A percentile compares a stretch with the other conserved stretches of the same genome.
These are phyloP conservation scores for Phytophthora brassicae DNA, from an alignment of 352 stramenopile species.

Conservation along the genomic window DNA sequence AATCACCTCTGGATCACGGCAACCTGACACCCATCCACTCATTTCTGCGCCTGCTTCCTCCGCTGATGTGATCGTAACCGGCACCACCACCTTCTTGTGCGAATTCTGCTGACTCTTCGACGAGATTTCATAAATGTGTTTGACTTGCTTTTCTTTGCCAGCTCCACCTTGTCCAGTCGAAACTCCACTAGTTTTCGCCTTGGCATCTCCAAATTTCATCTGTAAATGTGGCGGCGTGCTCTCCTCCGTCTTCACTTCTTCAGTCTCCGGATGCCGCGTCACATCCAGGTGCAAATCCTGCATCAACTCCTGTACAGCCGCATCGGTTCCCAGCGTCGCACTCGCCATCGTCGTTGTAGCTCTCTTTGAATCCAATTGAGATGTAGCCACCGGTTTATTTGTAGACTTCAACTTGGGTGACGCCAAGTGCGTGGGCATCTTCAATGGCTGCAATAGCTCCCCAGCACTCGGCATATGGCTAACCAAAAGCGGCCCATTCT, in stretches of 20 bases:
- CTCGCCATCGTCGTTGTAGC: conserved; percentile 4
- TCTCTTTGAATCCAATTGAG: conserved; percentile 24
- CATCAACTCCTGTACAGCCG: conserved; percentile 49
- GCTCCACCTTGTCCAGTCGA: neutral
- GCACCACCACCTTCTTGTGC: conserved; percentile 15
- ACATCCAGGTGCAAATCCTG: conserved; percentile 50
- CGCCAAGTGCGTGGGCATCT: conserved; percentile 35
- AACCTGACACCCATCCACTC: conserved; percentile 57
- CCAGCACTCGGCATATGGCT: conserved; percentile 10
- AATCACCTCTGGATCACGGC: conserved; percentile 57
- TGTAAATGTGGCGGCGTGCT: conserved; percentile 41
- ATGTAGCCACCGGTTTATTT: conserved; percentile 17
- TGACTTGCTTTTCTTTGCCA: neutral
- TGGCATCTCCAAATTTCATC: conserved; percentile 12
- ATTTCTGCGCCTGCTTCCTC: no score
- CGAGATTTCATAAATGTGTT: conserved; percentile 25
- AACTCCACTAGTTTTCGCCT: neutral
- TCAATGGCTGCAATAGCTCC: conserved; percentile 30
- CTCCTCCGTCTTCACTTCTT: conserved; percentile 63
- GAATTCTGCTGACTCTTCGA: conserved; percentile 30
- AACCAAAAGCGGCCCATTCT: neutral
- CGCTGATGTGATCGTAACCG: conserved; percentile 4
- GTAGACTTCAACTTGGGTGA: conserved; percentile 19
- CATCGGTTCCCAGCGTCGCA: conserved; percentile 40
- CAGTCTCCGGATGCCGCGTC: conserved; percentile 18